Percentiles rank a stretch among this genome's conserved stretches.
phyloP scores from a whole-genome alignment of 441 rosid genomes.

The Jatropha podagrica region DNA sequence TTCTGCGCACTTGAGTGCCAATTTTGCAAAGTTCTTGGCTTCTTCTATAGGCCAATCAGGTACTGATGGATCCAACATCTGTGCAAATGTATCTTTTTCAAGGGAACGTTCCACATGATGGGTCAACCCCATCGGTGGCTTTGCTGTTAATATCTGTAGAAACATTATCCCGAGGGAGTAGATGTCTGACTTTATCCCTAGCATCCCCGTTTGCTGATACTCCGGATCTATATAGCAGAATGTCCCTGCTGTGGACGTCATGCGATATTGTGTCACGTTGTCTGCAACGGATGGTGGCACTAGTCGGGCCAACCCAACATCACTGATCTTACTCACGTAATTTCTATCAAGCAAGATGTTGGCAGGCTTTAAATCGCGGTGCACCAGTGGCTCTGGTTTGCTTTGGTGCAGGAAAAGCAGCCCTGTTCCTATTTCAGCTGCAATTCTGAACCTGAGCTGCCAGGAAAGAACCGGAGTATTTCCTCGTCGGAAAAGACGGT shows the following conservation, averaged over 20 bases:
- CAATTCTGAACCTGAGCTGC: slow-evolving; percentile 61
- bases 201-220: slow-evolving; percentile 38
- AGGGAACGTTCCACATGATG: slow-evolving; percentile 60
- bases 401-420: slow-evolving; percentile 78
- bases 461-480: slow-evolving; percentile 54
- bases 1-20: slow-evolving; percentile 80
- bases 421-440: slow-evolving; percentile 73
- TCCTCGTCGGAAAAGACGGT: slow-evolving; percentile 50
- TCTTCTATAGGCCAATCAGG: slow-evolving; percentile 87
- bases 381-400: slow-evolving; percentile 39
- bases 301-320: slow-evolving; percentile 77
- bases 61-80: slow-evolving; percentile 71
- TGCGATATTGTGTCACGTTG: slow-evolving; percentile 58
- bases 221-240: slow-evolving; percentile 87
- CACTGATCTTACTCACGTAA: slow-evolving; percentile 76
- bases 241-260: slow-evolving; percentile 82
- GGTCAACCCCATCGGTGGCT: slow-evolving; percentile 73
- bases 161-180: slow-evolving; percentile 77
- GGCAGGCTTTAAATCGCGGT: slow-evolving; percentile 71
- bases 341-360: slow-evolving; percentile 70
- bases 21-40: slow-evolving; percentile 57
- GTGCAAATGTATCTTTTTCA: slow-evolving; percentile 55
- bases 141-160: slow-evolving; percentile 67
- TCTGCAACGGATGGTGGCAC: slow-evolving; percentile 67
- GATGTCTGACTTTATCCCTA: slow-evolving; percentile 65